Percentiles rank a stretch among this genome's conserved stretches.
These are phyloP conservation scores for Funneliformis caledonium DNA, from an alignment of 371 early-diverging fungal genomes.

Conservation along the genomic window DNA sequence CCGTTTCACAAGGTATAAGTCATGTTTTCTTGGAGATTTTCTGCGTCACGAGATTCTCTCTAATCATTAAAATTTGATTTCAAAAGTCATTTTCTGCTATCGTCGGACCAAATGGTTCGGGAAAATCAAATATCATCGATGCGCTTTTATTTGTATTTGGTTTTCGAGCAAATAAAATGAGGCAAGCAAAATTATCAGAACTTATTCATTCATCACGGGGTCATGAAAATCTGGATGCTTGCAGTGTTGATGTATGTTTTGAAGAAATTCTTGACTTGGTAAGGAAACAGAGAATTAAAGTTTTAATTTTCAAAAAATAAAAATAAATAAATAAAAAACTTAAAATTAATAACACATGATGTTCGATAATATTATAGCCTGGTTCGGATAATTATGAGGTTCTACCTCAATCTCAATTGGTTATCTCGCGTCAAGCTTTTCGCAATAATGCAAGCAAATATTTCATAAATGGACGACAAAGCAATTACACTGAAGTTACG, in stretches of 20 bases:
- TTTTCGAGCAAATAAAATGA: too few species aligned
- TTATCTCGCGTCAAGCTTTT: constrained; percentile 83
- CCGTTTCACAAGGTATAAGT: constrained; percentile 91
- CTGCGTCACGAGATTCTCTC: not conserved
- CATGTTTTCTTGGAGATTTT: not conserved
- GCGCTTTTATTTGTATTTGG: too few species aligned
- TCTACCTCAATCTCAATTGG: constrained; percentile 74
- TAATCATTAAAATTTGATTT: not conserved
- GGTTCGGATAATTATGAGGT: constrained; percentile 63
- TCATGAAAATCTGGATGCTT: constrained; percentile 76
- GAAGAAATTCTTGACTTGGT: constrained; percentile 77
- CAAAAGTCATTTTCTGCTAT: constrained; percentile 77
- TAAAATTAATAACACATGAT: not conserved
- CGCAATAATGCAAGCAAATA: constrained; percentile 79
- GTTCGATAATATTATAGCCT: constrained; percentile 49
- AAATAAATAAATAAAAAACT: too few species aligned
- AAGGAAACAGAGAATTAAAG: too few species aligned
- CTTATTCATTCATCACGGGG: constrained; percentile 70
- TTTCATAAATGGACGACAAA: constrained; percentile 69
- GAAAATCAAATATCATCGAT: too few species aligned
- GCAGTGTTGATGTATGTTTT: constrained; percentile 83
- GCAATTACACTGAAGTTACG: too few species aligned
- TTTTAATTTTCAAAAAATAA: too few species aligned
- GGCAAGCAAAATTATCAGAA: too few species aligned
- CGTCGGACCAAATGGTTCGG: constrained; percentile 79